Conservation (phyloP, 2,329 filamentous ascomycete species). For the Sarocladium strictum region DNA sequence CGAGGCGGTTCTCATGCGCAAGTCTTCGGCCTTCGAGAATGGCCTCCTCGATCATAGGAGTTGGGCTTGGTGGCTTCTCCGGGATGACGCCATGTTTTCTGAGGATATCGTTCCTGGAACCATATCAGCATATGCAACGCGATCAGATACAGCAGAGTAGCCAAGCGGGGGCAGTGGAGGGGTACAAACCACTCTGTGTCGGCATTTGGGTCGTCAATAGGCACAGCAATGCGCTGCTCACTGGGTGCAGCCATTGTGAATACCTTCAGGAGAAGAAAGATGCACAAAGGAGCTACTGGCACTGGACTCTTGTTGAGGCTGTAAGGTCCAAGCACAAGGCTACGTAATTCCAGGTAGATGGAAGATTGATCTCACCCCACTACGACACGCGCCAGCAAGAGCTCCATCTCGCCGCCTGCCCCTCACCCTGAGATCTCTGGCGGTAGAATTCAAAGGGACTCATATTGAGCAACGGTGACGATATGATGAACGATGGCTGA, state of each 20-base stretch:
- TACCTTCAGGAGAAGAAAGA: not conserved
- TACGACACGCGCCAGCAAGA: not conserved
- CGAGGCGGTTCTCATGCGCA: conserved; percentile 85
- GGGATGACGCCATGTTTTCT: conserved; percentile 95
- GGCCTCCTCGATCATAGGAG: conserved; percentile 93
- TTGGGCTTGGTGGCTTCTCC: conserved; percentile 94
- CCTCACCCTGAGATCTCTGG: too few relatives aligned
- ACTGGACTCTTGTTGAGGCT: not conserved
- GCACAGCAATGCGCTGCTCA: conserved; percentile 67
- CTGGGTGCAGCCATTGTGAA: conserved; percentile 52
- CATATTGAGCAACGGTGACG: too few relatives aligned
- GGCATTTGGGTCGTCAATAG: conserved; percentile 90
- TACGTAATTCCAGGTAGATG: not conserved
- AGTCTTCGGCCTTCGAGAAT: conserved; percentile 75
- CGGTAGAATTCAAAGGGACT: too few relatives aligned
- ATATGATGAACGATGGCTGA: too few relatives aligned
- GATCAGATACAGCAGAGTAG: not conserved
- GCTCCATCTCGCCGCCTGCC: not conserved
- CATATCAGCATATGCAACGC: too few relatives aligned
- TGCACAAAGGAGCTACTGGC: not conserved
- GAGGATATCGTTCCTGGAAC: conserved; percentile 87
- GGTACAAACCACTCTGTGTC: conserved; percentile 86
- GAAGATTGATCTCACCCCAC: not conserved
- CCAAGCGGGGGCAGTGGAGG: conserved; percentile 10
- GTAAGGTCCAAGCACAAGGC: not conserved